Evolutionary conservation across 768 basidiomycete genomes (phyloP).

Genomic region (Leucocoprinus birnbaumii): DNA sequence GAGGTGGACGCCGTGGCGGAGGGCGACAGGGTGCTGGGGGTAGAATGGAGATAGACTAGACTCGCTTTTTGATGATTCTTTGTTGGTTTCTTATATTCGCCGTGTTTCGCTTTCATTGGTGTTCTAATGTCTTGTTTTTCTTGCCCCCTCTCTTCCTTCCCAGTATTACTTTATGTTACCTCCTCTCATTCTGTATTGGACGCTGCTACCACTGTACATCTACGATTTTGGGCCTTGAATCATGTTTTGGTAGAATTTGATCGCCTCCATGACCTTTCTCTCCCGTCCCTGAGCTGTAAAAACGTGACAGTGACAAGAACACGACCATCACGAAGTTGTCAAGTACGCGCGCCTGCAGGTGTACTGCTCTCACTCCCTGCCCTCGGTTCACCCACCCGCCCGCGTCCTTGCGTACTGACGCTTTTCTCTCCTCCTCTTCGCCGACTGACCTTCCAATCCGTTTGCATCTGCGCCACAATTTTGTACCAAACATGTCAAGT

Average conservation of each 20-base stretch:
- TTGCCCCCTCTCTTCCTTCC: slow-evolving; percentile 8
- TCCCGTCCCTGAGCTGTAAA: background rate
- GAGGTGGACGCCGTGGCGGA: slow-evolving; percentile 32
- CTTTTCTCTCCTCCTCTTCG: background rate
- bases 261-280: background rate
- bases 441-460: background rate
- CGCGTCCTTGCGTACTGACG: background rate
- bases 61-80: slow-evolving; percentile 14
- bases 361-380: background rate
- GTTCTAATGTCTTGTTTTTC: slow-evolving; percentile 11
- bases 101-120: slow-evolving; percentile 11
- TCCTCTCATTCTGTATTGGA: slow-evolving; percentile 4
- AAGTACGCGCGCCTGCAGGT: background rate
- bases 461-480: background rate
- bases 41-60: slow-evolving; percentile 54
- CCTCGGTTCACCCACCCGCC: background rate
- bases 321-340: background rate
- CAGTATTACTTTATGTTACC: background rate
- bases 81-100: too few relatives aligned
- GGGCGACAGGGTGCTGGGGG: slow-evolving; percentile 21
- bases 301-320: slow-evolving; percentile 6
- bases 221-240: background rate
- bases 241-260: slow-evolving; percentile 1
- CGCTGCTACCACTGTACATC: slow-evolving; percentile 1
- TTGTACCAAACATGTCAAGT: slow-evolving; percentile 7